A percentile compares a stretch with the other conserved stretches of the same genome.
phyloP scores from a whole-genome alignment of 140 eudicot species.

The Bidens hawaiensis region DNA sequence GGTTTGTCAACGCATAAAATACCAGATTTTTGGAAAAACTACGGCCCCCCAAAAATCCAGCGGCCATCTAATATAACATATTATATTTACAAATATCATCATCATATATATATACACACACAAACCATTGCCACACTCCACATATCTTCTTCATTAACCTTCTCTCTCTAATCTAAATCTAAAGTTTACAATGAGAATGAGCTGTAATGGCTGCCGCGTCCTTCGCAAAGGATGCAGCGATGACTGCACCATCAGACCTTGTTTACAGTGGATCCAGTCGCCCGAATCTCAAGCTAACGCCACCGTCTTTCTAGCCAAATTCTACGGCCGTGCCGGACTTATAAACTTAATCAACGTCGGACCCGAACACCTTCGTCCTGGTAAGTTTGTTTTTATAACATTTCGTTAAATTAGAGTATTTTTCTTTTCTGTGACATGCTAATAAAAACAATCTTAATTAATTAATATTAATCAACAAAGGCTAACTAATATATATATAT shows the following conservation, averaged over 20 bases:
- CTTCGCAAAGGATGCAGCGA: slow-evolving; percentile 90
- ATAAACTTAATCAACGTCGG: slow-evolving; percentile 84
- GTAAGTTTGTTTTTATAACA: slow-evolving; percentile 35
- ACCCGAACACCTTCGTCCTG: slow-evolving; percentile 80
- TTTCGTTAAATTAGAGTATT: too few species aligned
- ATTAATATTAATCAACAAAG: too few species aligned
- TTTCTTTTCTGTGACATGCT: too few species aligned
- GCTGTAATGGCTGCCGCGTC: slow-evolving; percentile 92
- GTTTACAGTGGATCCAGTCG: slow-evolving; percentile 79
- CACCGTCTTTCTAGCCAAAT: slow-evolving; percentile 85
- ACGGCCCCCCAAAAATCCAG: slow-evolving; percentile 53
- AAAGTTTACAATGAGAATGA: slow-evolving; percentile 86
- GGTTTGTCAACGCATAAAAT: slow-evolving; percentile 16
- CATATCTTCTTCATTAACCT: neutral
- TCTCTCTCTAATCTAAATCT: neutral
- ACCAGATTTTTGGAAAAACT: slow-evolving; percentile 46
- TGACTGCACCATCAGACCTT: slow-evolving; percentile 75
- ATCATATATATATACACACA: slow-evolving; percentile 3
- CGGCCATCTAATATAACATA: slow-evolving; percentile 11
- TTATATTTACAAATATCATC: neutral
- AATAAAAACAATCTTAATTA: too few species aligned
- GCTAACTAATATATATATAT: too few species aligned
- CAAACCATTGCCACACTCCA: slow-evolving; percentile 6
- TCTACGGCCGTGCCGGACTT: slow-evolving; percentile 97
- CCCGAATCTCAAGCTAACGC: slow-evolving; percentile 91